Conservation (phyloP, 768 basidiomycete species). For the Tulasnella sp. region DNA sequence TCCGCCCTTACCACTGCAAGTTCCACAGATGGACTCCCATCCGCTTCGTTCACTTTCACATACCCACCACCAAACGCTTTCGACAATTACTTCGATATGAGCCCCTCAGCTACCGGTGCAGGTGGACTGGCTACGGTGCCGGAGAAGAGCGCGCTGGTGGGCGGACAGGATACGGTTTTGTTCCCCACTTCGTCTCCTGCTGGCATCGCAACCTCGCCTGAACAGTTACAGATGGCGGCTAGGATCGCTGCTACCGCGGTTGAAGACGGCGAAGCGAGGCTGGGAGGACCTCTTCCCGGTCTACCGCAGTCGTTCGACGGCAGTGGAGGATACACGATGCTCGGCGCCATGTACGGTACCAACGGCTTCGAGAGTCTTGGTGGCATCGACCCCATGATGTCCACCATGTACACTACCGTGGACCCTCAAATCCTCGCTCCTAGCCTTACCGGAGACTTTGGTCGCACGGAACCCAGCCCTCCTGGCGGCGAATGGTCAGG, state of each 20-base stretch:
- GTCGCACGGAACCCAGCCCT: slow-evolving; percentile 61
- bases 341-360: slow-evolving; percentile 8
- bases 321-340: not conserved
- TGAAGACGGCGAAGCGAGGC: not conserved
- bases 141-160: slow-evolving; percentile 17
- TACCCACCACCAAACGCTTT: slow-evolving; percentile 21
- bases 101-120: slow-evolving; percentile 17
- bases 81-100: slow-evolving; percentile 26
- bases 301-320: slow-evolving; percentile 16
- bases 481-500: slow-evolving; percentile 75
- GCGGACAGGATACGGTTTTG: slow-evolving; percentile 21
- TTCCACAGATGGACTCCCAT: slow-evolving; percentile 8
- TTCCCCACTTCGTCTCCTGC: slow-evolving; percentile 13
- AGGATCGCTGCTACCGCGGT: slow-evolving; percentile 1
- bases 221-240: not conserved
- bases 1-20: not conserved
- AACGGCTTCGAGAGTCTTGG: not conserved
- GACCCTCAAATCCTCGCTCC: slow-evolving; percentile 81
- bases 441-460: slow-evolving; percentile 42
- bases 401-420: slow-evolving; percentile 44
- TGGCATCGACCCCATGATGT: slow-evolving; percentile 22
- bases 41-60: slow-evolving; percentile 21
- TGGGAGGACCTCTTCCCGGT: slow-evolving; percentile 7
- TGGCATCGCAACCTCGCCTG: not conserved
- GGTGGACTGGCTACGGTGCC: slow-evolving; percentile 10